Percentiles rank a stretch among this genome's conserved stretches.
These are phyloP conservation scores for Nicotiana undulata DNA, from an alignment of 257 asterid genomes.

Conservation along the genomic window DNA sequence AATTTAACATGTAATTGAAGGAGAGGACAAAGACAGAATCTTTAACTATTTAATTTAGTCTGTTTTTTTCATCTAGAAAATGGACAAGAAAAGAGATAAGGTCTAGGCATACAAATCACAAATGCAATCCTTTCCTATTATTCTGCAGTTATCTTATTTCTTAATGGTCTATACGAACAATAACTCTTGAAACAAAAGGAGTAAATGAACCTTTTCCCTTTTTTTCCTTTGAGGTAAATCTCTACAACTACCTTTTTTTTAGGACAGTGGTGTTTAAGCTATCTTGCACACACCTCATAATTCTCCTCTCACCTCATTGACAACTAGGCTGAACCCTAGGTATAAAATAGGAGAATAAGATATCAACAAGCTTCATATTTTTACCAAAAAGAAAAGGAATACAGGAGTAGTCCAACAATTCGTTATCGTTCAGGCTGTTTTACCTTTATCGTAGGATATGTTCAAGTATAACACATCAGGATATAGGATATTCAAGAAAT, in stretches of 20 bases:
- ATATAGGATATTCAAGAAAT: neutral
- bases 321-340: neutral
- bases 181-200: neutral
- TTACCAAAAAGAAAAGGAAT: neutral
- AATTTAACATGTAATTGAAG: neutral
- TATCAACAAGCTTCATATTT: neutral
- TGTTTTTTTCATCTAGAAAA: neutral
- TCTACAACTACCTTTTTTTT: neutral
- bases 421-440: neutral
- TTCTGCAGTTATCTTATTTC: neutral
- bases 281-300: no score
- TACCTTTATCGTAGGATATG: neutral
- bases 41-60: neutral
- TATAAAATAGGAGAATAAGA: neutral
- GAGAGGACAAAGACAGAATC: neutral
- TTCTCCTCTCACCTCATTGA: no score
- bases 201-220: neutral
- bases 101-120: neutral
- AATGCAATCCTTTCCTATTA: neutral
- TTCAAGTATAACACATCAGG: neutral
- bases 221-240: neutral
- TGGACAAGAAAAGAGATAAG: neutral
- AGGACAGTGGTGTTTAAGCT: no score
- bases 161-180: neutral
- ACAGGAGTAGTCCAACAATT: neutral